phyloP scores from a whole-genome alignment of 2,329 filamentous ascomycete species.

The Ophiostoma fasciatum region DNA sequence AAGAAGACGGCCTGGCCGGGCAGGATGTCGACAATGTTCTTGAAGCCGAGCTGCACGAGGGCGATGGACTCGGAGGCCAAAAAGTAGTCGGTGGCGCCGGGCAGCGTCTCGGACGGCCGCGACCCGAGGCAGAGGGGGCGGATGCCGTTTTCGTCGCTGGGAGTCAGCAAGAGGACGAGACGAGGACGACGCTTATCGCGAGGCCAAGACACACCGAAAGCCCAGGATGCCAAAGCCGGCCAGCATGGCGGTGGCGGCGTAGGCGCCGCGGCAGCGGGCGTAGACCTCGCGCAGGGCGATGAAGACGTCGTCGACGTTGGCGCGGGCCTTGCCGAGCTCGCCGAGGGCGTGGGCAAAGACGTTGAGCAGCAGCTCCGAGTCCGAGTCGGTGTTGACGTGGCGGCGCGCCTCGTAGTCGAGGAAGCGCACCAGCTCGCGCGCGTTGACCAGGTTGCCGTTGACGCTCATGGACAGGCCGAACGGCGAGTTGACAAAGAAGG shows the following conservation, averaged over 20 bases:
- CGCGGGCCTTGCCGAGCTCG: constrained; percentile 70
- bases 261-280: constrained; percentile 58
- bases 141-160: constrained; percentile 69
- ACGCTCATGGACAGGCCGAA: constrained; percentile 71
- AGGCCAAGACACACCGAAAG: too few relatives aligned
- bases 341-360: constrained; percentile 75
- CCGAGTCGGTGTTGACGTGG: constrained; percentile 82
- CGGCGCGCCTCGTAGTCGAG: constrained; percentile 67
- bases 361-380: constrained; percentile 79
- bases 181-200: too few relatives aligned
- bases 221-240: constrained; percentile 66
- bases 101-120: constrained; percentile 47
- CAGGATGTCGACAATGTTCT: constrained; percentile 58
- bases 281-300: constrained; percentile 59
- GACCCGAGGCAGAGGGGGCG: constrained; percentile 69
- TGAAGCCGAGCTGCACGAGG: constrained; percentile 66
- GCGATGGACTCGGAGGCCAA: constrained; percentile 83
- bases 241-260: constrained; percentile 73
- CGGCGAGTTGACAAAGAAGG: constrained; percentile 81
- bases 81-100: constrained; percentile 65
- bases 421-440: constrained; percentile 51
- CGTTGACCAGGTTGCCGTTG: constrained; percentile 81
- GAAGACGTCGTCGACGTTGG: constrained; percentile 71
- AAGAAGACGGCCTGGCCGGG: constrained; percentile 54
- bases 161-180: too few relatives aligned